Conservation (phyloP, 2,329 filamentous ascomycete species). For the Ophiocordyceps camponoti-leonardi region DNA sequence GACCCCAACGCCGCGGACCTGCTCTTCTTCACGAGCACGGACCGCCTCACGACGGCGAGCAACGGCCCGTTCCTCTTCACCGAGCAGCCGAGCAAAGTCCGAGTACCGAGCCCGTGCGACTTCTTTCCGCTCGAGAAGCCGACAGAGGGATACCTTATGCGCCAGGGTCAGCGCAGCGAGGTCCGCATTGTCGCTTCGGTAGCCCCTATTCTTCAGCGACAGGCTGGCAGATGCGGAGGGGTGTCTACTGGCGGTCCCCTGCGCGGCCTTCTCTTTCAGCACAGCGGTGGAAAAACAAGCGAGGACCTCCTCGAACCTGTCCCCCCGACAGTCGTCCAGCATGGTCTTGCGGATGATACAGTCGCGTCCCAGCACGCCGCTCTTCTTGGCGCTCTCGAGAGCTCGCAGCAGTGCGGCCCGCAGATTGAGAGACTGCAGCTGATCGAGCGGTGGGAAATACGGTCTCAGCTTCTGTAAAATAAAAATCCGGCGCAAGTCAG, state of each 20-base stretch:
- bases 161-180: conserved; percentile 55
- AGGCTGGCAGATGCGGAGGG: conserved; percentile 34
- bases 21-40: conserved; percentile 12
- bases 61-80: conserved; percentile 42
- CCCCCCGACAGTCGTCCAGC: conserved; percentile 90
- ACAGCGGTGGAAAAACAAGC: conserved; percentile 72
- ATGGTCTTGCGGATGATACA: conserved; percentile 78
- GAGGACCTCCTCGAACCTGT: conserved; percentile 74
- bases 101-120: conserved; percentile 38
- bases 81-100: conserved; percentile 48
- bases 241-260: conserved; percentile 17
- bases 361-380: conserved; percentile 64
- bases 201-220: conserved; percentile 42
- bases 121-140: conserved; percentile 41
- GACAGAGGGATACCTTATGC: conserved; percentile 50
- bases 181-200: conserved; percentile 31
- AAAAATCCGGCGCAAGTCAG: background rate
- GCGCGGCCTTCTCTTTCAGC: conserved; percentile 47
- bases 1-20: conserved; percentile 6
- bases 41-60: conserved; percentile 32
- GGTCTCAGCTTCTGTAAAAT: conserved; percentile 58
- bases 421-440: conserved; percentile 79
- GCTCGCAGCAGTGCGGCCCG: conserved; percentile 67
- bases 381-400: conserved; percentile 77
- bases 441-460: conserved; percentile 81